Base-by-base conservation (phyloP, 371 early-diverging fungal species). In the Syncephalastrum contaminatum region DNA sequence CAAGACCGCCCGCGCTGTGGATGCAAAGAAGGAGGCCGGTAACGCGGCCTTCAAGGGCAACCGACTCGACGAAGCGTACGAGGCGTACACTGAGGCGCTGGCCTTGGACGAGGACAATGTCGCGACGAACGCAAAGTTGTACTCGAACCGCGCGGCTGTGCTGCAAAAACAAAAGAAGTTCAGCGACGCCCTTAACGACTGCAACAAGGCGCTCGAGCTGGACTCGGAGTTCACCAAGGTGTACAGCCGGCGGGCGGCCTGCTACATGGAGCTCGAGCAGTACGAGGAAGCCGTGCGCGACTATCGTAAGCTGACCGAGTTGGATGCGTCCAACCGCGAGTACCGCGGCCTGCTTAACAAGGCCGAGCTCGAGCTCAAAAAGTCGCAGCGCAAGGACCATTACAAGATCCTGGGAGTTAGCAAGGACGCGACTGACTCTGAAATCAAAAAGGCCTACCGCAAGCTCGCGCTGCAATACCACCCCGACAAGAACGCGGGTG, bases 361-460 rank as follows among this genome's bases (percentile, higher is more conserved):
- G 49, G 88, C 93, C 19, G 89, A 92, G 67, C 75, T 81, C n/a
- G 87, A 85, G 58, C 69, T 85, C 30, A 82, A 83, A 64, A 86
- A 87, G 69, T 90, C 94, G 40, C 78, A 85, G 67, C 85, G 88
- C 43, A 90, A 88, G 58, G 94, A 97, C 60, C 96, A 95, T 63
- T 97, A 96, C 85, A 92, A 96, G 78, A 82, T 96, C 13, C 81
- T 99, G 24, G 96, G 91, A 3, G 82, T 99, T 6, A 42, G 81
- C n/a, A 84, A 88, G 54, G 79, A 86, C 39, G 96, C 96, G 2
- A 60, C 85, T 2, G 87, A 86, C 30, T 66, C 85, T 4, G 95
- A 97, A 53, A 95, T 99, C 73, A 95, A 93, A 67, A 93, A 91
- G 66, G 95, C 97, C 19, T 99, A 89, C 72, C 85, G 93, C 62